Base-by-base conservation (phyloP, 441 rosid species). In the Erodium texanum region DNA sequence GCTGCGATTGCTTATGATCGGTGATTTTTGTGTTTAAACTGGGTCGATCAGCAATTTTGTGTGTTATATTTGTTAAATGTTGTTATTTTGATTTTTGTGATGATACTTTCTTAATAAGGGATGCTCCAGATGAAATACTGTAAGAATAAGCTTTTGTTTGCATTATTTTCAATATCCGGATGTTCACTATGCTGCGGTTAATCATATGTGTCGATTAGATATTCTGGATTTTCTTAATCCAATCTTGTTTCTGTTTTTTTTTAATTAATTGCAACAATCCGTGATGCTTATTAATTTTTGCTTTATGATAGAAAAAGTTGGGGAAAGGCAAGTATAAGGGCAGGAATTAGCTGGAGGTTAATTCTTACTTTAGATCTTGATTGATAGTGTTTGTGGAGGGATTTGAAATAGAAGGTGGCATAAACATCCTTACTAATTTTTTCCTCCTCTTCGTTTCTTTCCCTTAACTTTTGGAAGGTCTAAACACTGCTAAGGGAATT, bases 401-500 rank as follows among this genome's bases (percentile, higher is more conserved):
- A 19, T 58, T 58, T 58, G 63, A 58, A 58, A 58, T 58, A 20
- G 24, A 58, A 58, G 27, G 27, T 58, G 63, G 10, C 14, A 18
- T 20, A 20, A 10, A 52, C 59, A 52, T 52, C 59, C 59, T 16
- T n/a, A 52, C 59, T 52, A 6, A 5, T 18, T 52, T 52, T 52
- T 52, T 52, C 23, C 22, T 52, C 59, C 59, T 38, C 7, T 38
- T 48, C 2, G 23, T 58, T 58, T 58, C 29, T 58, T 58, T 58
- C 63, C 63, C 63, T 20, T 58, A 58, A 58, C 63, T 58, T 58
- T 58, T 58, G 63, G 63, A 58, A 58, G 63, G 63, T 58, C 27
- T 18, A 58, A 20, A 58, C 63, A 58, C 27, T 9, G 63, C 27
- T 22, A 23, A 20, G 23, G 24, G 24, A 11, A 20, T 58, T 58